These are phyloP conservation scores for Leishmania amazonensis DNA, from an alignment of 208 protist genomes.

Conservation along the genomic window DNA sequence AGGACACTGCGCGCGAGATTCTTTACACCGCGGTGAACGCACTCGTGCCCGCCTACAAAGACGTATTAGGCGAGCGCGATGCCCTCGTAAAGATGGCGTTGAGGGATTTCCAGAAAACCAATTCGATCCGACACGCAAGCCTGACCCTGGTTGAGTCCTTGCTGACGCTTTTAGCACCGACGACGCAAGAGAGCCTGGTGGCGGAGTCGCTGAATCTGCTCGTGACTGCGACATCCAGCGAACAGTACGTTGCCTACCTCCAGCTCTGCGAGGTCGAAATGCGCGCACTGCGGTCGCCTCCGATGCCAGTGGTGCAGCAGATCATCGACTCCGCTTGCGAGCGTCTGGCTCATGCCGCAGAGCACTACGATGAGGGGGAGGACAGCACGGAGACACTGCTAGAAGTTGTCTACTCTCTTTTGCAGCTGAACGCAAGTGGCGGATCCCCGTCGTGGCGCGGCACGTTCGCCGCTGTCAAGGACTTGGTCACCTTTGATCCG, in stretches of 20 bases:
- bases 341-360: constrained; percentile 13
- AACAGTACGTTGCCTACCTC: constrained; percentile 32
- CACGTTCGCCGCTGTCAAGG: constrained; percentile 35
- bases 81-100: constrained; percentile 9
- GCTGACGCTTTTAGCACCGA: constrained; percentile 10
- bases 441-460: constrained; percentile 8
- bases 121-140: constrained; percentile 23
- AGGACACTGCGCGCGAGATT: constrained; percentile 21
- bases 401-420: constrained; percentile 25
- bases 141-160: constrained; percentile 29
- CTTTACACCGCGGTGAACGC: constrained; percentile 36
- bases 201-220: constrained; percentile 15
- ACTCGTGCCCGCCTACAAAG: constrained; percentile 32
- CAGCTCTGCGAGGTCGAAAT: constrained; percentile 37
- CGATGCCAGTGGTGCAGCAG: constrained; percentile 12
- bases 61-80: constrained; percentile 11
- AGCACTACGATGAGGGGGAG: constrained; percentile 26
- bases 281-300: constrained; percentile 18
- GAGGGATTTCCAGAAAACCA: constrained; percentile 21
- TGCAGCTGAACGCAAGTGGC: constrained; percentile 8
- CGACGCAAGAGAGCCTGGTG: constrained; percentile 27
- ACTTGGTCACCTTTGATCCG: constrained; percentile 45
- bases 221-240: constrained; percentile 10
- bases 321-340: constrained; percentile 25
- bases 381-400: constrained; percentile 31